A percentile compares a stretch with the other conserved stretches of the same genome.
These are phyloP conservation scores for Babesia ovata DNA, from an alignment of 169 alveolate species.

Conservation along the genomic window DNA sequence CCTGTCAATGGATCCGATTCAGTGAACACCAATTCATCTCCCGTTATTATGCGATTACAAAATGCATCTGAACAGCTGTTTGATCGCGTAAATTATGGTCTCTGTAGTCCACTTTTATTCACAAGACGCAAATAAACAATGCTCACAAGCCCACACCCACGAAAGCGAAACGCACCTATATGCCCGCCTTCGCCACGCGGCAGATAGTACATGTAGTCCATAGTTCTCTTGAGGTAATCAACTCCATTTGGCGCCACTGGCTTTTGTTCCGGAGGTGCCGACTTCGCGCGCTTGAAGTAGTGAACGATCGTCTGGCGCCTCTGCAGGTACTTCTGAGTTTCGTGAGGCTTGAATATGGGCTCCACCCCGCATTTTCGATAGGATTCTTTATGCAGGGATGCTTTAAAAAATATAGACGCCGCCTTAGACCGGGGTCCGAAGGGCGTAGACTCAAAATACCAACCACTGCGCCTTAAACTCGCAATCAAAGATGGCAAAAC, in stretches of 20 bases:
- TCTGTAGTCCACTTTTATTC: no score
- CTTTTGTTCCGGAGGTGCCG: conserved; percentile 16
- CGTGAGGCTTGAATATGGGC: conserved; percentile 31
- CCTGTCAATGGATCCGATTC: conserved; percentile 3
- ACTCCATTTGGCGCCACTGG: not conserved
- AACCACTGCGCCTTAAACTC: conserved; percentile 17
- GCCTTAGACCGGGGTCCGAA: conserved; percentile 12
- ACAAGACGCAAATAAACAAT: no score
- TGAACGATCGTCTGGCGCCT: conserved; percentile 29
- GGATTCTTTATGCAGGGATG: conserved; percentile 8
- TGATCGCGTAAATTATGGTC: no score
- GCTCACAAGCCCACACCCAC: not conserved
- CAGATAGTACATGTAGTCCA: not conserved
- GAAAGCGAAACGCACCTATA: conserved; percentile 4
- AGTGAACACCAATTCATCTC: conserved; percentile 1
- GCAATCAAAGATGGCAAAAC: conserved; percentile 33
- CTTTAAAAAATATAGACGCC: conserved; percentile 25
- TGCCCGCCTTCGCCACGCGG: not conserved
- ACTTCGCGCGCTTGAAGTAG: conserved; percentile 54
- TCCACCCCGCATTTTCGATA: conserved; percentile 2
- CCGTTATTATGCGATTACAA: conserved; percentile 21
- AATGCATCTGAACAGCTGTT: not conserved
- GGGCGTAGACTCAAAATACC: not conserved
- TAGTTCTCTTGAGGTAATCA: not conserved
- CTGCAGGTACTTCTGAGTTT: conserved; percentile 10